Percentiles rank a stretch among this genome's conserved stretches.
Evolutionary conservation across 768 basidiomycete species (phyloP).

Genomic region (Galerina marginata): DNA sequence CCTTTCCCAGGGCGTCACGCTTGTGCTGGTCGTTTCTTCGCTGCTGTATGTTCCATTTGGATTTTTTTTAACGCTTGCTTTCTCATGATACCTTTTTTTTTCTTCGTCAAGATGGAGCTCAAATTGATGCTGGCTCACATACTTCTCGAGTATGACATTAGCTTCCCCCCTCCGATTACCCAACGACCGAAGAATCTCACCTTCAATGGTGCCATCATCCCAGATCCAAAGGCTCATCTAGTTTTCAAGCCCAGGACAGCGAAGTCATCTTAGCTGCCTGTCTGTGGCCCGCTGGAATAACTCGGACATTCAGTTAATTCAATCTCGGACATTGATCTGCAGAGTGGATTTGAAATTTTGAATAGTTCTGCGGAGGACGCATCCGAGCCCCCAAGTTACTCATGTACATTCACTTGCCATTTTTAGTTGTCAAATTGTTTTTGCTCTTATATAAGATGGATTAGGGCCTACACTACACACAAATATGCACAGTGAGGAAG

Average conservation of each 20-base stretch:
- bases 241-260: slow-evolving; percentile 31
- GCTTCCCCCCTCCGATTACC: slow-evolving; percentile 28
- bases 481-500: too few species aligned
- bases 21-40: slow-evolving; percentile 43
- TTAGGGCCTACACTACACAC: too few species aligned
- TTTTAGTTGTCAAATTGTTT: too few species aligned
- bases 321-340: too few species aligned
- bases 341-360: too few species aligned
- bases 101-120: slow-evolving; percentile 35
- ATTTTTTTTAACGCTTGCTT: not conserved
- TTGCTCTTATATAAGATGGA: too few species aligned
- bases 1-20: slow-evolving; percentile 37
- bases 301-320: too few species aligned
- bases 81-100: slow-evolving; percentile 3
- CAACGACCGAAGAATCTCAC: slow-evolving; percentile 34
- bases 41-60: slow-evolving; percentile 31
- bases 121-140: slow-evolving; percentile 44
- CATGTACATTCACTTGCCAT: too few species aligned
- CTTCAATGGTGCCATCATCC: slow-evolving; percentile 41
- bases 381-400: too few species aligned
- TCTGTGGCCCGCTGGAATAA: too few species aligned
- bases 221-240: slow-evolving; percentile 36
- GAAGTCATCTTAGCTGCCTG: not conserved
- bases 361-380: too few species aligned
- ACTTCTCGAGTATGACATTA: slow-evolving; percentile 39